Evolutionary conservation across 176 grass and related monocot genomes (phyloP), one percentile per base, ranked within the genome.

Genomic region (Luzula sylvatica): DNA sequence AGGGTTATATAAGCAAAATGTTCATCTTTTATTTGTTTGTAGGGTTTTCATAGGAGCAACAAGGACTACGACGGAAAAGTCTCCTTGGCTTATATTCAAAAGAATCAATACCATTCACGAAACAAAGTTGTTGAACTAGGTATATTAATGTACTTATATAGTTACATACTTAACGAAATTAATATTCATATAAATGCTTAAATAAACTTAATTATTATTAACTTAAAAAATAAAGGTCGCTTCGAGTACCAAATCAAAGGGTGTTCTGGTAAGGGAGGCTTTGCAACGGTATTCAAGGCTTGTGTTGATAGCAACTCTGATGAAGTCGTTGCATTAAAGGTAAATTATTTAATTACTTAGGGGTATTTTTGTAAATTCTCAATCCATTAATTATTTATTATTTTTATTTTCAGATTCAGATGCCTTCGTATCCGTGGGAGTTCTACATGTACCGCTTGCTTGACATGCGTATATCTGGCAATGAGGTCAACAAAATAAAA

Each of bases 371-470:
- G 17, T 38, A 20, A 42, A 58, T 40, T 14, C 35, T 40, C 19
- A 23, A 38, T 13, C 1, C 21, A 22, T 25, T 8, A 12, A 16
- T 26, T 46, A 7, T 20, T 23, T 20, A 58, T 11, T 38, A 29
- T 32, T 11, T 15, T 20, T 9, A 0, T 56, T 52, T 76, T 66
- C 78, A 98, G 81, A 75, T 98, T 75, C 81, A 90, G 39, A 83
- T 68, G 13, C 92, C 92, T 42, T 53, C 81, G 40, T 98, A 71
- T 58, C 61, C 81, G 19, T 98, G 81, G 85, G 92, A 98, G 62
- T 98, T 90, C 65, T 90, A 98, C 69, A 98, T 98, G 56, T 90
- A 98, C 75, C 81, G 85, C 22, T 85, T 82, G 72, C 81, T 98
- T 78, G 92, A 98, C 76, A 50, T 23, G 58, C 77, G 41, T 38